These are phyloP conservation scores for Penicillium bialowiezense DNA, from an alignment of 495 filamentous ascomycete species.

Conservation along the genomic window DNA sequence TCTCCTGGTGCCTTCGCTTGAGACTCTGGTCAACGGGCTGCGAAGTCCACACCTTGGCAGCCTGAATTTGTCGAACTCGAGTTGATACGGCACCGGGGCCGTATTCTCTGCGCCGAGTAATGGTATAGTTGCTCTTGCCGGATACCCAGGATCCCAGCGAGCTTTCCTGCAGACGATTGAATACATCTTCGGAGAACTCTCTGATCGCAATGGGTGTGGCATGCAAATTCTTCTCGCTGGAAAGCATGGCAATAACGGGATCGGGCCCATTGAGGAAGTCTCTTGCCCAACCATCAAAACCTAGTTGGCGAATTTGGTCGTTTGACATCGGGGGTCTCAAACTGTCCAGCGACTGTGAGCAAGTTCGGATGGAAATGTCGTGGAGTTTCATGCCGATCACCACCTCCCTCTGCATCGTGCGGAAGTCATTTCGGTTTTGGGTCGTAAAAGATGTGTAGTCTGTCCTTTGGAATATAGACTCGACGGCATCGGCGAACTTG, in stretches of 20 bases:
- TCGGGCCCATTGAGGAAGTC: conserved; percentile 79
- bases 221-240: conserved; percentile 62
- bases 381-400: conserved; percentile 53
- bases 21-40: conserved; percentile 65
- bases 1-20: conserved; percentile 49
- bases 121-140: conserved; percentile 53
- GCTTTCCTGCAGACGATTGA: conserved; percentile 49
- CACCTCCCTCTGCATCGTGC: conserved; percentile 51
- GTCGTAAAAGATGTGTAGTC: conserved; percentile 75
- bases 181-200: conserved; percentile 64
- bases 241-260: conserved; percentile 84
- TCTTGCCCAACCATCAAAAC: conserved; percentile 75
- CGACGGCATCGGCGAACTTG: conserved; percentile 69
- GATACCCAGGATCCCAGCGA: conserved; percentile 61
- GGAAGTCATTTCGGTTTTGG: conserved; percentile 70
- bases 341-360: conserved; percentile 41
- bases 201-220: conserved; percentile 58
- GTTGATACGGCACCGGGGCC: conserved; percentile 67
- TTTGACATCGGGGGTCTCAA: conserved; percentile 52
- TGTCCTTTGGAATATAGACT: conserved; percentile 59
- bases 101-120: conserved; percentile 70
- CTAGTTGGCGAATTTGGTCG: conserved; percentile 55
- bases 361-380: conserved; percentile 63
- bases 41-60: conserved; percentile 69
- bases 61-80: conserved; percentile 48